These are phyloP conservation scores for Dichotomopilus funicola DNA, from an alignment of 2,329 filamentous ascomycete genomes.

Conservation along the genomic window DNA sequence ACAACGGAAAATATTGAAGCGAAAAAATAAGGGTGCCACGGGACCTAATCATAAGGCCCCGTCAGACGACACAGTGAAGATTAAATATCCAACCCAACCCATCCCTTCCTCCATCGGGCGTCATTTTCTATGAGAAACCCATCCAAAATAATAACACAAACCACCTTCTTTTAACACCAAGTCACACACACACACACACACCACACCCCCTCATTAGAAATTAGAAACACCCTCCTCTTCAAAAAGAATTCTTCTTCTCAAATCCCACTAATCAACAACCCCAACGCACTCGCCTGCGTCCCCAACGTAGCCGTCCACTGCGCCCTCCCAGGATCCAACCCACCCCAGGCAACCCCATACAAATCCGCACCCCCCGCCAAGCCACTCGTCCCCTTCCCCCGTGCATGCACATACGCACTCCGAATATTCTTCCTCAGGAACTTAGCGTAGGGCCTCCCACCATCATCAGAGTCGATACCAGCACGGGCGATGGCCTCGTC, in stretches of 20 bases:
- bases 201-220: background rate
- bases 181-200: background rate
- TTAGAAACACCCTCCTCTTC: background rate
- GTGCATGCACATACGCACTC: constrained; percentile 9
- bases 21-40: too few relatives aligned
- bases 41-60: too few relatives aligned
- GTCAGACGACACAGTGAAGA: too few relatives aligned
- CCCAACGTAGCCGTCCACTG: constrained; percentile 4
- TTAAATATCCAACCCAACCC: too few relatives aligned
- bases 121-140: too few relatives aligned
- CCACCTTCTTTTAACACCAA: background rate
- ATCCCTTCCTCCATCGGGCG: too few relatives aligned
- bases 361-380: constrained; percentile 1
- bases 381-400: background rate
- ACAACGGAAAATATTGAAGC: too few relatives aligned
- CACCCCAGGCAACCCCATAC: constrained; percentile 24
- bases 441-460: constrained; percentile 15
- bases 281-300: constrained; percentile 20
- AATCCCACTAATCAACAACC: constrained; percentile 17
- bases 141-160: too few relatives aligned
- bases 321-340: constrained; percentile 16
- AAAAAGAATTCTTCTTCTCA: background rate
- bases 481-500: constrained; percentile 27
- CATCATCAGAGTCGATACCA: background rate
- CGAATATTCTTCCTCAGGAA: constrained; percentile 23